Base-by-base conservation (phyloP, 805 yeast species). In the Yarrowia osloensis region DNA sequence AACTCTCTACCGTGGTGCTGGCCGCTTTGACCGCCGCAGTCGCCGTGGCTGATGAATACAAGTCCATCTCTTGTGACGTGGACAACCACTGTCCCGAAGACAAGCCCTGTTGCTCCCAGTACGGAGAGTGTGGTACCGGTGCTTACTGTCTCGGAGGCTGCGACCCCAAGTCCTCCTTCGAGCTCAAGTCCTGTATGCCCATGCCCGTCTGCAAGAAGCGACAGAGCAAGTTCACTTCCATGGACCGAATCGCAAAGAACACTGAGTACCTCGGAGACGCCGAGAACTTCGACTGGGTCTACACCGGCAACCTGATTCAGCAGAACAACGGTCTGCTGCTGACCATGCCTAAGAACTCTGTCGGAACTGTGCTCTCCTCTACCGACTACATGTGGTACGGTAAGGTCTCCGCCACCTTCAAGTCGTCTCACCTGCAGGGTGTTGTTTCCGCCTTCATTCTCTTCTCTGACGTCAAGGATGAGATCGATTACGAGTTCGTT, bases 331-430 rank as follows among this genome's bases (percentile, higher is more conserved):
- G 87, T 13, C 75, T 85, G 69, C 77, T 89, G 37, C 75, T 91
- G 69, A 90, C 93, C 67, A 90, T 93, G 96, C 95, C 94, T 35
- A 82, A 88, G 69, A 74, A 85, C 63, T 78, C 91, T 21, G 80
- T 84, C 59, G 97, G 97, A 75, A 84, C 97, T 13, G 93, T 91
- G 62, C 74, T 92, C 28, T 88, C 96, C 0, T 87, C 96, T 2
- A 85, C 96, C 4, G 82, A 85, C 73, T 90, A 84, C 78, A 78
- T 93, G 67, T 93, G 97, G 97, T 92, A 89, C 78, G 98, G 98
- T 66, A 89, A 87, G 75, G 82, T 91, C 35, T 79, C 87, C 35
- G 87, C 88, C 59, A 83, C 80, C 61, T 73, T 91, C 73, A 91
- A 88, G 79, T 81, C 94, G 0, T 89, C 97, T 0, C 90, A 86